phyloP scores from a whole-genome alignment of 1,139 yeast genomes.

The Zygosaccharomyces pseudobailii region DNA sequence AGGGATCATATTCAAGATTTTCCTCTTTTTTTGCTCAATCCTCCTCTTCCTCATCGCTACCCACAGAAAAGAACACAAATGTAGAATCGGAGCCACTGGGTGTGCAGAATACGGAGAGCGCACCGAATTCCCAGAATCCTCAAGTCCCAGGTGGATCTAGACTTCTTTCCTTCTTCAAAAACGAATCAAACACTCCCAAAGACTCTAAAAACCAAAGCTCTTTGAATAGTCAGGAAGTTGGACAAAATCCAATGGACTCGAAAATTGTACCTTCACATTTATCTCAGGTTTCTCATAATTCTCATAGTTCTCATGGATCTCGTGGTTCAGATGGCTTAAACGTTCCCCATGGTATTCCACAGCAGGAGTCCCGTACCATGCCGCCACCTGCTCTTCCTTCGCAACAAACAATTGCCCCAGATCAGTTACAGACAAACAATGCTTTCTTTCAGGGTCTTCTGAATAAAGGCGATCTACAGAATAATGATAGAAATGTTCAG shows the following conservation, averaged over 20 bases:
- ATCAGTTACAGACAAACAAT: constrained; percentile 21
- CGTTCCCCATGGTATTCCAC: constrained; percentile 4
- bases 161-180: constrained; percentile 30
- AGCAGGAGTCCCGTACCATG: constrained; percentile 1
- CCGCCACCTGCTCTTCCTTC: constrained; percentile 1
- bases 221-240: constrained; percentile 2
- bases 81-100: constrained; percentile 5
- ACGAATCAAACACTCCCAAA: constrained; percentile 14
- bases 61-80: constrained; percentile 10
- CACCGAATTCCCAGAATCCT: constrained; percentile 6
- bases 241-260: constrained; percentile 1
- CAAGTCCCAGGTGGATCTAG: constrained; percentile 25
- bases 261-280: neutral
- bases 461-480: constrained; percentile 24
- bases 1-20: constrained; percentile 31
- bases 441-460: constrained; percentile 31
- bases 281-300: neutral
- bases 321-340: neutral
- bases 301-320: neutral
- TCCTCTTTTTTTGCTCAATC: constrained; percentile 31
- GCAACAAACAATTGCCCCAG: constrained; percentile 11
- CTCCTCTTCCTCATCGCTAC: constrained; percentile 8
- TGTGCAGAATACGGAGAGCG: constrained; percentile 2
- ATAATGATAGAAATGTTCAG: constrained; percentile 5
- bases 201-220: constrained; percentile 1